Evolutionary conservation across 306 rosid genomes (phyloP).

Genomic region (Citrullus colocynthis): DNA sequence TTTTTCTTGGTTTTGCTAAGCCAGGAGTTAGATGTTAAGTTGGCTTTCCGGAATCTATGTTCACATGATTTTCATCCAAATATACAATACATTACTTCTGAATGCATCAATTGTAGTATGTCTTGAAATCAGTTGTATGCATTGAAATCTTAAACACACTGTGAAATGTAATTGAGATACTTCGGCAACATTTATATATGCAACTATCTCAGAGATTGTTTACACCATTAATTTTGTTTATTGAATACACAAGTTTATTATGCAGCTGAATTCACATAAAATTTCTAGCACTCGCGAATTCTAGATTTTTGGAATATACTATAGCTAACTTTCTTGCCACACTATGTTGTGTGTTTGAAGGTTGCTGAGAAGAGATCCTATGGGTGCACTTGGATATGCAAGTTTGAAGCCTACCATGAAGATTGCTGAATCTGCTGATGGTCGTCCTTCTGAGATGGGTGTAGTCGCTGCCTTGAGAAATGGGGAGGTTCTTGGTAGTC

Average conservation of each 20-base stretch:
- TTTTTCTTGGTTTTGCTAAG: neutral
- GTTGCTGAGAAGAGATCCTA: constrained; percentile 81
- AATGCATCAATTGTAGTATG: neutral
- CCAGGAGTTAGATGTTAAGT: neutral
- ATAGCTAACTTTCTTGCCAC: neutral
- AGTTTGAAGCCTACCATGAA: constrained; percentile 53
- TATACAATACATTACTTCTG: neutral
- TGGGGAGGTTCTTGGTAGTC: constrained; percentile 92
- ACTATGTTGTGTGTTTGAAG: constrained; percentile 27
- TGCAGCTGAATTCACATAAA: neutral
- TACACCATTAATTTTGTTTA: neutral
- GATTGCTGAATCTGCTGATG: constrained; percentile 60
- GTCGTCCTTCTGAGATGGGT: constrained; percentile 76
- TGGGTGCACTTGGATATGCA: constrained; percentile 94
- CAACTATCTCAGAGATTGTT: neutral
- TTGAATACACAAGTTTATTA: neutral
- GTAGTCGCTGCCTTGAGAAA: constrained; percentile 76
- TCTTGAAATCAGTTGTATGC: neutral
- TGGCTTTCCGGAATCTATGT: neutral
- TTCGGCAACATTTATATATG: neutral
- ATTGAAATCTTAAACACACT: neutral
- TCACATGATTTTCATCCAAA: neutral
- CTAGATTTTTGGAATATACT: neutral
- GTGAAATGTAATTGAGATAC: neutral
- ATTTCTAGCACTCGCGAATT: neutral